Evolutionary conservation across 176 grass and related monocot genomes (phyloP).

Genomic region (Eremochloa ophiuroides): DNA sequence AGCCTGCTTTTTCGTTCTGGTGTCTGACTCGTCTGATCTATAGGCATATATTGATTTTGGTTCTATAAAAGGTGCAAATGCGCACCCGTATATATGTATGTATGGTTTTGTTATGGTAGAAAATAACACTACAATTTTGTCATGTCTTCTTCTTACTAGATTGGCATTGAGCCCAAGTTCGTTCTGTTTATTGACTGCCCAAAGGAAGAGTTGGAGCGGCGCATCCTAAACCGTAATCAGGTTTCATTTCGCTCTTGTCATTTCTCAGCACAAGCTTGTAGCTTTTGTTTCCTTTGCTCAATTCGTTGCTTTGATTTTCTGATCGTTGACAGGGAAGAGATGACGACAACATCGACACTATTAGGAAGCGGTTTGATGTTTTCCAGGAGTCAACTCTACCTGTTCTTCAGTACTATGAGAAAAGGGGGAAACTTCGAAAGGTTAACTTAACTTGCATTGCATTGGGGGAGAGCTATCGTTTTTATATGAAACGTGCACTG

Average conservation of each 20-base stretch:
- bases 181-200: conserved; percentile 69
- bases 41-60: no score
- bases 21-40: neutral
- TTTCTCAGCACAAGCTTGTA: neutral
- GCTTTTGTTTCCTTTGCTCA: neutral
- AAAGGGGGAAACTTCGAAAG: conserved; percentile 42
- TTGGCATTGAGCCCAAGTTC: conserved; percentile 66
- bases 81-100: no score
- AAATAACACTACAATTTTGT: no score
- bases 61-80: no score
- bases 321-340: conserved; percentile 35
- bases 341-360: conserved; percentile 54
- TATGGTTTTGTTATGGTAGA: no score
- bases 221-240: conserved; percentile 51
- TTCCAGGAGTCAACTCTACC: conserved; percentile 48
- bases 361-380: conserved; percentile 41
- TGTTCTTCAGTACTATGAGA: conserved; percentile 49
- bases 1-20: neutral
- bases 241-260: neutral
- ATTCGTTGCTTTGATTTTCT: no score
- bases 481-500: neutral
- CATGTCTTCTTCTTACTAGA: conserved; percentile 17
- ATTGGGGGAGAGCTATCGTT: no score
- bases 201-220: conserved; percentile 53
- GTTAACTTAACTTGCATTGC: neutral